Percentiles rank a stretch among this genome's conserved stretches.
These are phyloP conservation scores for Dictyostelium intermedium DNA, from an alignment of 78 protist species.

Conservation along the genomic window DNA sequence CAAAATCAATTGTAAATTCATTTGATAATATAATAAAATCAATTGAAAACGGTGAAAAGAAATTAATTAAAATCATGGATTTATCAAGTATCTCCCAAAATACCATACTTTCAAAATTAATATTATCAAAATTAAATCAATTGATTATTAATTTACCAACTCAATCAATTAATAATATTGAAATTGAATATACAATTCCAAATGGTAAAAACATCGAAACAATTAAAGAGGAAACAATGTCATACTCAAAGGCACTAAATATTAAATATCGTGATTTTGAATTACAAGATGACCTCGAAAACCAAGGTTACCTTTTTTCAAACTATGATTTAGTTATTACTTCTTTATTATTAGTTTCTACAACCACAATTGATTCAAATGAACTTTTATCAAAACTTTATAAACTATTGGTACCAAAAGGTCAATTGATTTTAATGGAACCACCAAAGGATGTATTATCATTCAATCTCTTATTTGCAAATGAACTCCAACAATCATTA, in stretches of 20 bases:
- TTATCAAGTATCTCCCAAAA: background rate
- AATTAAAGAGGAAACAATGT: background rate
- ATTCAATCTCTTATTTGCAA: background rate
- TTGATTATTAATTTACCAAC: background rate
- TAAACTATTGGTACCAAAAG: constrained; percentile 10
- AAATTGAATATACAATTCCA: constrained; percentile 34
- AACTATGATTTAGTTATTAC: constrained; percentile 24
- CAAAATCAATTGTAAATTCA: background rate
- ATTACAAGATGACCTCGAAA: background rate
- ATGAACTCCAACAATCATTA: background rate
- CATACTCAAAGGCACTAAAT: background rate
- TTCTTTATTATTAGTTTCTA: background rate
- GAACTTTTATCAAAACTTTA: background rate
- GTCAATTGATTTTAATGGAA: constrained; percentile 20
- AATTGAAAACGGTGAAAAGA: background rate
- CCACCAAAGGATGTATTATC: constrained; percentile 1
- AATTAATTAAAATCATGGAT: background rate
- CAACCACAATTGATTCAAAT: background rate
- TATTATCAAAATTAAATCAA: background rate
- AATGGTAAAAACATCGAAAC: background rate
- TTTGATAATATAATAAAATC: background rate
- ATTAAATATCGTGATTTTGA: constrained; percentile 7
- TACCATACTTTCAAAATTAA: background rate
- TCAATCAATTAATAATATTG: background rate
- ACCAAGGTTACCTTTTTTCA: background rate